Base-by-base conservation (phyloP, 2,329 filamentous ascomycete genomes). In the Blastomyces gilchristii region DNA sequence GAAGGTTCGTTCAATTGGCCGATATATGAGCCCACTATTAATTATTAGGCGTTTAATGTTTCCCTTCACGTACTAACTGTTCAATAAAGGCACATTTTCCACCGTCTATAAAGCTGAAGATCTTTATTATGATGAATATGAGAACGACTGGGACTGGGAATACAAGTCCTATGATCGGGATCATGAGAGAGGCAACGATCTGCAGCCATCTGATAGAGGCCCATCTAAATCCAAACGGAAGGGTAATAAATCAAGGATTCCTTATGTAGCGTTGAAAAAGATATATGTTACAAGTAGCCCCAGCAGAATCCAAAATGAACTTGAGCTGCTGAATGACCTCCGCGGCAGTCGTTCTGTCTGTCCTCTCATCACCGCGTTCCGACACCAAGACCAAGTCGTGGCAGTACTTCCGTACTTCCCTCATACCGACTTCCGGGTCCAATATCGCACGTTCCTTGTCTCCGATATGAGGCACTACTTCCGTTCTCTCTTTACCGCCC, bases 71-170 rank as follows among this genome's bases (percentile, higher is more conserved):
- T 28, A 25, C 56, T 52, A 43, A 63, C 52, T 54, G 43, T 54
- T 22, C 65, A 70, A 31, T 65, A 58, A 67, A 96, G 91, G 94
- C 63, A 99, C 94, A 1, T 99, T 99, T 74, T 97, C 94, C 0
- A 97, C 94, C 1, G 94, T 99, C 14, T 99, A 99, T 82, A 99
- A 99, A 76, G 94, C 95, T 25, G 91, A 97, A 75, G 94, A 99
- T 73, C 78, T 97, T 34, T 82, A 88, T 63, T 96, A 97, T 74
- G 85, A 94, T 67, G 80, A 83, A 64, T 95, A 90, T 75, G 80
- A 89, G 66, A 97, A 97, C 72, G 84, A 87, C 67, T 97, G 93
- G 91, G 92, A 97, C 71, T 74, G 88, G 49, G 82, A 84, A 63
- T 82, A 83, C 66, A 75, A 82, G 87, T 31, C n/a, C 14, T 72